Evolutionary conservation across 2,329 filamentous ascomycete genomes (phyloP).

Genomic region (Coniella lustricola): DNA sequence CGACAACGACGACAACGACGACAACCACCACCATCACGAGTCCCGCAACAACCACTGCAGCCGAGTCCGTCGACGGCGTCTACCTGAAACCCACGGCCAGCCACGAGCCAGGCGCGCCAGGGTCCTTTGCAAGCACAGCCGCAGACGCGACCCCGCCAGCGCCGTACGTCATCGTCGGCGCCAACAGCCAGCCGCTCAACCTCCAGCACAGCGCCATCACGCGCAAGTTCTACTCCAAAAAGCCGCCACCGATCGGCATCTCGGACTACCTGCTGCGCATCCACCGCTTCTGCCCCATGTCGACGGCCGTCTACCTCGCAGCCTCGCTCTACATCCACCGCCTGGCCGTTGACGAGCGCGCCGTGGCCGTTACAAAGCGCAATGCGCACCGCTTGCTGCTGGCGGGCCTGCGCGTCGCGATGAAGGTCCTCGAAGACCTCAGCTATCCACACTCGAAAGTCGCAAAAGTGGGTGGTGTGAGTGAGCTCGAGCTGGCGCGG

Average conservation of each 20-base stretch:
- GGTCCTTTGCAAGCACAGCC: conserved; percentile 18
- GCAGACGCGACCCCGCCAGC: conserved; percentile 25
- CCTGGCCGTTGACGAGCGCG: conserved; percentile 67
- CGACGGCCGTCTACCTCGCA: conserved; percentile 85
- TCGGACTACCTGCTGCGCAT: conserved; percentile 80
- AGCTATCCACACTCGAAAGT: conserved; percentile 80
- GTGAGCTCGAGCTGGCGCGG: conserved; percentile 69
- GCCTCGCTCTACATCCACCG: conserved; percentile 82
- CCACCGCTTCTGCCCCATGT: conserved; percentile 89
- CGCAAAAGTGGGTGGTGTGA: conserved; percentile 82
- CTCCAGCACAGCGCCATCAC: conserved; percentile 80
- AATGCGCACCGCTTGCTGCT: conserved; percentile 84
- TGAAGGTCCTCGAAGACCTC: conserved; percentile 91
- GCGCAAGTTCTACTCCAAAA: conserved; percentile 88
- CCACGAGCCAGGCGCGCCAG: conserved; percentile 11
- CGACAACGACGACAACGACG: too few species aligned
- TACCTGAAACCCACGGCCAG: conserved; percentile 34
- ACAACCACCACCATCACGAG: too few species aligned
- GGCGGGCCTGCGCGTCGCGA: conserved; percentile 77
- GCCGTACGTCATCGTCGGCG: conserved; percentile 57
- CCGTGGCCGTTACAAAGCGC: conserved; percentile 71
- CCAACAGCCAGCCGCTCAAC: conserved; percentile 64
- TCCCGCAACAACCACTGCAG: neutral
- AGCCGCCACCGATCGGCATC: conserved; percentile 73
- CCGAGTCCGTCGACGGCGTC: conserved; percentile 45